Base-by-base conservation (phyloP, 805 yeast species). In the Pichia rugopelliculosa region DNA sequence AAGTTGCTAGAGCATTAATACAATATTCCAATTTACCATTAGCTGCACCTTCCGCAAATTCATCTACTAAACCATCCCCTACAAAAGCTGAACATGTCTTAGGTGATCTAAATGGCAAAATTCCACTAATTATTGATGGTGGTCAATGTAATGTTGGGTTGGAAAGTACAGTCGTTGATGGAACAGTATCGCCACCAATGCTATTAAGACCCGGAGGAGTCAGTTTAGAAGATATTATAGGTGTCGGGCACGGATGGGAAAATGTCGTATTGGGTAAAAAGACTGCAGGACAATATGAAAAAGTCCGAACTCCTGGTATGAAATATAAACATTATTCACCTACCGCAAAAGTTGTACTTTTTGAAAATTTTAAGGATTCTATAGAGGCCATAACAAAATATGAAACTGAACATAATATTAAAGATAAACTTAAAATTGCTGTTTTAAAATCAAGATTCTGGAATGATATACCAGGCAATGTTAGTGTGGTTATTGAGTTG, bases 11-110 rank as follows among this genome's bases (percentile, higher is more conserved):
- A 51, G 96, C 98, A 0, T 69, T 93, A 41, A 89, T 93, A 46
- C 85, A 87, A 2, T 58, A 86, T 12, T 79, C 95, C 46, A 93
- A 89, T 54, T 76, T 85, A 2, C 98, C 99, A 1, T 66, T 93
- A 34, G 99, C 99, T 1, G 99, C 99, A 0, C 99, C 99, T 0
- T 87, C 96, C 1, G 99, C 99, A 2, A 93, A 93, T 65, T 91
- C 96, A 1, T 88, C 96, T 1, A 93, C 99, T 0, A 71, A 88
- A 44, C 99, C 99, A 1, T 85, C 96, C 18, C 96, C 98, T 1
- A 93, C 99, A 0, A 59, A 74, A 30, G 98, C 99, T 0, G 66
- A 74, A 10, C 99, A 93, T 62, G 99, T 93, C 0, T 77, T 68
- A 55, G 79, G 80, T 58, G 99, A 93, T 60, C 65, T 93, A 46